Evolutionary conservation across 2,329 filamentous ascomycete species (phyloP).

Genomic region (Dryadomyces sulphureus): DNA sequence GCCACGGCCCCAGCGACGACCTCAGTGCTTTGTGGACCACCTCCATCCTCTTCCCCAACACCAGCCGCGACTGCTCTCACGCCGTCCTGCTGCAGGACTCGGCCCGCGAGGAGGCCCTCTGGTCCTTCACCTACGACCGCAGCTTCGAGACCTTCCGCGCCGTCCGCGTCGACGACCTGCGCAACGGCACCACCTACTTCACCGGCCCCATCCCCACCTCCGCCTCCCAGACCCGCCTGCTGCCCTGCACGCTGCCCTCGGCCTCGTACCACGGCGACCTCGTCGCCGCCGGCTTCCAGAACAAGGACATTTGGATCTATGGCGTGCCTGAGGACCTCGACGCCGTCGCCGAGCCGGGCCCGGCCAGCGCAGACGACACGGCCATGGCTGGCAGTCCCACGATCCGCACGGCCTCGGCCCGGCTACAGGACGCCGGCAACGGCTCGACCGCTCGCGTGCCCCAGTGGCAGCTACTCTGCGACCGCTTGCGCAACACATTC

Average conservation of each 20-base stretch:
- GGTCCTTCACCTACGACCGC: slow-evolving; percentile 66
- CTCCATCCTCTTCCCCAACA: slow-evolving; percentile 71
- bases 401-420: slow-evolving; percentile 20
- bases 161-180: slow-evolving; percentile 58
- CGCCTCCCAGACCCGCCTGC: slow-evolving; percentile 38
- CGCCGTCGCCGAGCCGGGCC: slow-evolving; percentile 30
- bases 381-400: slow-evolving; percentile 20
- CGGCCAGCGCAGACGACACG: neutral
- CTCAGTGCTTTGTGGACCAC: slow-evolving; percentile 72
- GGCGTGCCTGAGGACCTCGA: slow-evolving; percentile 62
- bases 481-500: slow-evolving; percentile 55
- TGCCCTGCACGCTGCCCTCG: slow-evolving; percentile 55
- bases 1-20: slow-evolving; percentile 48
- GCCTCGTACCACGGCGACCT: slow-evolving; percentile 56
- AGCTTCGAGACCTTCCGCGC: slow-evolving; percentile 66
- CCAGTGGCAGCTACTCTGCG: slow-evolving; percentile 55
- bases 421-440: slow-evolving; percentile 20
- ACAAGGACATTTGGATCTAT: slow-evolving; percentile 63
- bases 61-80: slow-evolving; percentile 65
- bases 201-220: slow-evolving; percentile 48
- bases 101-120: slow-evolving; percentile 49
- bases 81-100: slow-evolving; percentile 53
- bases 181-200: slow-evolving; percentile 68
- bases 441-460: slow-evolving; percentile 27
- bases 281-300: slow-evolving; percentile 58